Base-by-base conservation (phyloP, 2,329 filamentous ascomycete genomes). In the Fusarium gaditjirri region DNA sequence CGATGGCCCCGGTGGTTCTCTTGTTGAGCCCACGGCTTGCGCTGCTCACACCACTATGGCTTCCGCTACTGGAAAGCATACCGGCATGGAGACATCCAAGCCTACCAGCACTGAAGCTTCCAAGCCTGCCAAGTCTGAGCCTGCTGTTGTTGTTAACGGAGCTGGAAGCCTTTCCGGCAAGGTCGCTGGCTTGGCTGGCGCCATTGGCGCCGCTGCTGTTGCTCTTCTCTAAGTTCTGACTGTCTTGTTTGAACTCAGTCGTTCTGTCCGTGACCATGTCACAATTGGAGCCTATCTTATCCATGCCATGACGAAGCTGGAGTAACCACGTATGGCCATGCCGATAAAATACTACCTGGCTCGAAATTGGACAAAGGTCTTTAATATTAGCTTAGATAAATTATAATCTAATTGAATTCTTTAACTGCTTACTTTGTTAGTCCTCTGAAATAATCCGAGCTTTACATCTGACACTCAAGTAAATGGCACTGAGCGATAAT, bases 111-210 rank as follows among this genome's bases (percentile, higher is more conserved):
- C 35, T 2, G 62, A 43, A 5, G 25, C 36, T 21, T 35, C 57
- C 8, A 64, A 63, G 35, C 59, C 61, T 3, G 27, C 35, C 2
- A 50, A 61, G 16, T n/a, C 62, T 16, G 54, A 67, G 29, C 44
- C 62, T 23, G 17, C 12, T 49, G 63, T 68, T 19, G 21, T 68
- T 39, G 63, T 68, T 5, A 68, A 27, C 19, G 65, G 63, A 31
- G 65, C 65, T 5, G 55, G 27, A 8, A 64, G 21, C 14, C 16
- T 42, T 21, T 61, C 39, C 3, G 41, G 35, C 8, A 60, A 54
- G 47, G 17, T 47, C 3, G 16, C 52, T 12, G 47, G 65, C 11
- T 23, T 61, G 4, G 41, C 42, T 3, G 55, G 65, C 2, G 65
- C 65, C n/a, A 46, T 68, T 21, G 65, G 65, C 8, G 33, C 52